These are phyloP conservation scores for Trametes meyenii DNA, from an alignment of 768 basidiomycete species.

Conservation along the genomic window DNA sequence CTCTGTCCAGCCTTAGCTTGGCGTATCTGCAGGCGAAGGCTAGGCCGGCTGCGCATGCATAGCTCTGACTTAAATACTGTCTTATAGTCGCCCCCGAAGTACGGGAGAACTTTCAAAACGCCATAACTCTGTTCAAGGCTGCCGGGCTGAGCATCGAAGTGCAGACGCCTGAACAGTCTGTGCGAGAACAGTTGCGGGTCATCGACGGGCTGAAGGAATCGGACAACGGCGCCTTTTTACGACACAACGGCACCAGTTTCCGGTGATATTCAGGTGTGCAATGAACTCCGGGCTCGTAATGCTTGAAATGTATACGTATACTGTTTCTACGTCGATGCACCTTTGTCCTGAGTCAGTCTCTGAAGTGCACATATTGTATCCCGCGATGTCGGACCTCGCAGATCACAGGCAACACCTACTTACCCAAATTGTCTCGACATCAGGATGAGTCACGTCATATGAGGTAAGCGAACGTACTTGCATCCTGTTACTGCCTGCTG, in stretches of 20 bases:
- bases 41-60: too few species aligned
- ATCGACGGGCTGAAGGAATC: background rate
- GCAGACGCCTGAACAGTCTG: slow-evolving; percentile 16
- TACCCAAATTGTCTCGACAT: too few species aligned
- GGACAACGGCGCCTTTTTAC: slow-evolving; percentile 1
- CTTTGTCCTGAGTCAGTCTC: too few species aligned
- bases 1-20: background rate
- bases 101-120: background rate
- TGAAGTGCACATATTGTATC: too few species aligned
- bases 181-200: slow-evolving; percentile 5
- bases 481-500: too few species aligned
- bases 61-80: background rate
- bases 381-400: too few species aligned
- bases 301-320: background rate
- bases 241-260: background rate
- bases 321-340: background rate
- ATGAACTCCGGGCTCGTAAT: background rate
- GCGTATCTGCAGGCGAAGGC: background rate
- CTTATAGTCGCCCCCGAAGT: background rate
- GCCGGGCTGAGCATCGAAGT: background rate
- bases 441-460: too few species aligned
- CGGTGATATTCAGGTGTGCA: background rate
- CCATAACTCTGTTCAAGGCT: background rate
- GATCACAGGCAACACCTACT: too few species aligned
- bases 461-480: too few species aligned